These are phyloP conservation scores for Serpula lacrymans DNA, from an alignment of 768 basidiomycete genomes.

Conservation along the genomic window DNA sequence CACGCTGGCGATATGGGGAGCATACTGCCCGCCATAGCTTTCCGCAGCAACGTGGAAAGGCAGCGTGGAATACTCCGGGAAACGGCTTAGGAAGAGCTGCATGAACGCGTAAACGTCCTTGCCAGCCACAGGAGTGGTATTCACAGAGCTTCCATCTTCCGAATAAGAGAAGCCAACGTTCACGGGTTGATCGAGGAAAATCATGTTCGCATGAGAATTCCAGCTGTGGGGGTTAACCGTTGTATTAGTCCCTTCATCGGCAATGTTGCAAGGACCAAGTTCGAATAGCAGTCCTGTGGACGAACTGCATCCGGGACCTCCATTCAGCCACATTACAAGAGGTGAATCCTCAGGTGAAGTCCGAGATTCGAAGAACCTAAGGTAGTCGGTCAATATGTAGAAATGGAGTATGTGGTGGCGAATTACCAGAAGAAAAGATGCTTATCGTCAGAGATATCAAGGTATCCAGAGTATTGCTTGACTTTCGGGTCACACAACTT, in stretches of 20 bases:
- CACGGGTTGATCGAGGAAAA: conserved; percentile 72
- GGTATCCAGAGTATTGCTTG: conserved; percentile 73
- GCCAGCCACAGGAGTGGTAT: conserved; percentile 81
- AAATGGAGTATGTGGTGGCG: not conserved
- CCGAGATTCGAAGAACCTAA: conserved; percentile 88
- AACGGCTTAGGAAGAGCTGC: conserved; percentile 74
- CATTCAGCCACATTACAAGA: conserved; percentile 88
- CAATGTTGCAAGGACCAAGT: conserved; percentile 82
- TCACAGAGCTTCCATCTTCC: conserved; percentile 68
- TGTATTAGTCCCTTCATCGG: conserved; percentile 65
- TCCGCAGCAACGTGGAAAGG: conserved; percentile 83
- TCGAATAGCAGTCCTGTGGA: conserved; percentile 88
- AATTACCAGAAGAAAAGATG: conserved; percentile 86
- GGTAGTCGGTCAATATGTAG: conserved; percentile 1
- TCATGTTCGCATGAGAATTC: conserved; percentile 67
- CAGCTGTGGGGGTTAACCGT: conserved; percentile 79
- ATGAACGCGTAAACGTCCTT: conserved; percentile 88
- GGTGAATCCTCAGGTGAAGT: conserved; percentile 72
- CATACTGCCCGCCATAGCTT: conserved; percentile 77
- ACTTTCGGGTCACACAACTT: conserved; percentile 77
- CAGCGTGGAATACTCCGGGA: conserved; percentile 63
- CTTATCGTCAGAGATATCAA: conserved; percentile 75
- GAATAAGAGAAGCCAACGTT: conserved; percentile 90
- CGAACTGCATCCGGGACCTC: conserved; percentile 70
- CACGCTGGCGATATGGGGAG: conserved; percentile 80